Evolutionary conservation across 2,329 filamentous ascomycete species (phyloP).

Genomic region (Trichoderma hamatum): DNA sequence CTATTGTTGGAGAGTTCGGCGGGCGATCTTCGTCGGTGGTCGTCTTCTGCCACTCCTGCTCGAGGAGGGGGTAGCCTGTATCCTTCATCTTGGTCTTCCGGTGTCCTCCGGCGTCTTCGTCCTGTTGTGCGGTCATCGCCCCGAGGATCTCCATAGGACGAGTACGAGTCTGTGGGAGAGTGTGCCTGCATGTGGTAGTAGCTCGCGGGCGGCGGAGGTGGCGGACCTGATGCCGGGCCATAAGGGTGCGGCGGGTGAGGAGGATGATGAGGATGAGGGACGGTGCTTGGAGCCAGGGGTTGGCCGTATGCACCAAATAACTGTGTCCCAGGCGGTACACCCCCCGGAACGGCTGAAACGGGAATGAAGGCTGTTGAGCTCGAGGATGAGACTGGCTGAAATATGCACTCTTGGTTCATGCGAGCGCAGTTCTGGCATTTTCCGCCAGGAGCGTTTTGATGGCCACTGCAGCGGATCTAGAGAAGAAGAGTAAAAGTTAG

Average conservation of each 20-base stretch:
- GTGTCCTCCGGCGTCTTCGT: conserved; percentile 43
- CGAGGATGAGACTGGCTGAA: conserved; percentile 61
- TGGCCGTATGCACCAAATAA: conserved; percentile 62
- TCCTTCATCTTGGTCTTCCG: conserved; percentile 46
- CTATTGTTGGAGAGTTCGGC: conserved; percentile 52
- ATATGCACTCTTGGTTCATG: conserved; percentile 64
- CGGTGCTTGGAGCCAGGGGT: conserved; percentile 47
- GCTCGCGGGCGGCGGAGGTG: conserved; percentile 40
- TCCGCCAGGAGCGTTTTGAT: conserved; percentile 60
- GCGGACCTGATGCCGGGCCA: conserved; percentile 30
- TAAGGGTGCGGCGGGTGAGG: conserved; percentile 32
- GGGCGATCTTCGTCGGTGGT: conserved; percentile 55
- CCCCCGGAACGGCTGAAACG: conserved; percentile 61
- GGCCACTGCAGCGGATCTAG: conserved; percentile 64
- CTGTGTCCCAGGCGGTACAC: conserved; percentile 58
- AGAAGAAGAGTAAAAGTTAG: background rate
- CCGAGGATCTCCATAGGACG: conserved; percentile 43
- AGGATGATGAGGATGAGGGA: conserved; percentile 32
- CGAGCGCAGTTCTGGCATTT: conserved; percentile 65
- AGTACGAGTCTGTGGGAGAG: conserved; percentile 50
- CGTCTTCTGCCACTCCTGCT: conserved; percentile 49
- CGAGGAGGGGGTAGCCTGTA: conserved; percentile 52
- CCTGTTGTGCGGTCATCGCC: conserved; percentile 39
- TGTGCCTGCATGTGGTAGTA: conserved; percentile 47
- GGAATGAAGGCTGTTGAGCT: conserved; percentile 62